Evolutionary conservation across 352 stramenopile species (phyloP).

Genomic region (Thraustochytrium striatum): DNA sequence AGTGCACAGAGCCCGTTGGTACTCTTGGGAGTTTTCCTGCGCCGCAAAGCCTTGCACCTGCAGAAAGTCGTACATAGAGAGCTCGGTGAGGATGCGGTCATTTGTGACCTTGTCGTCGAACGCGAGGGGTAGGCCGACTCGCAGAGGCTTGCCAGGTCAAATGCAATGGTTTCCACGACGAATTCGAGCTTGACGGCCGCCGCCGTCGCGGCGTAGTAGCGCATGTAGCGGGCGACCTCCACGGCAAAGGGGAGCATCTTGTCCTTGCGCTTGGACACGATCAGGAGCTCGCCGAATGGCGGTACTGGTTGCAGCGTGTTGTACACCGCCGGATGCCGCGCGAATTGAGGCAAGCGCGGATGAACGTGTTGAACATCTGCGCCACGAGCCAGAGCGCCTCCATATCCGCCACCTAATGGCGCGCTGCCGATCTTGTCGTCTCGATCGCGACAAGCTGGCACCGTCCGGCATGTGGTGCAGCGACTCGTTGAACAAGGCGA

Average conservation of each 20-base stretch:
- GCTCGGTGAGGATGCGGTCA: background rate
- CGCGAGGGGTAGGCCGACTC: conserved; percentile 21
- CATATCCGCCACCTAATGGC: conserved; percentile 1
- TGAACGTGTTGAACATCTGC: conserved; percentile 30
- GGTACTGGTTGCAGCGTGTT: conserved; percentile 42
- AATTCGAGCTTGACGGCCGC: conserved; percentile 13
- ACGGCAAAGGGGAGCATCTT: background rate
- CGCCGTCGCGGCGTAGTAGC: conserved; percentile 14
- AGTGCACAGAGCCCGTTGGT: background rate
- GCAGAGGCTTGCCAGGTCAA: conserved; percentile 20
- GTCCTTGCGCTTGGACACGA: background rate
- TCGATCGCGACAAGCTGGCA: conserved; percentile 37
- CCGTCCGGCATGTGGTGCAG: background rate
- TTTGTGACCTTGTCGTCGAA: conserved; percentile 35
- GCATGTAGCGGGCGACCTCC: conserved; percentile 11
- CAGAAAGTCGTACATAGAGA: conserved; percentile 10
- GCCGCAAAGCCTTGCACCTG: background rate
- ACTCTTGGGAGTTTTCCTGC: background rate
- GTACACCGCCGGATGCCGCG: conserved; percentile 23
- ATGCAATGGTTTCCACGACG: conserved; percentile 27
- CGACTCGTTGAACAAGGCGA: conserved; percentile 19
- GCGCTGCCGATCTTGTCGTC: conserved; percentile 36
- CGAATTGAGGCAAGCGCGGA: conserved; percentile 8
- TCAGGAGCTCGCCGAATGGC: conserved; percentile 34
- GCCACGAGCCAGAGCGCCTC: background rate